Base-by-base conservation (phyloP, 2,329 filamentous ascomycete genomes). In the Nemania sp. region DNA sequence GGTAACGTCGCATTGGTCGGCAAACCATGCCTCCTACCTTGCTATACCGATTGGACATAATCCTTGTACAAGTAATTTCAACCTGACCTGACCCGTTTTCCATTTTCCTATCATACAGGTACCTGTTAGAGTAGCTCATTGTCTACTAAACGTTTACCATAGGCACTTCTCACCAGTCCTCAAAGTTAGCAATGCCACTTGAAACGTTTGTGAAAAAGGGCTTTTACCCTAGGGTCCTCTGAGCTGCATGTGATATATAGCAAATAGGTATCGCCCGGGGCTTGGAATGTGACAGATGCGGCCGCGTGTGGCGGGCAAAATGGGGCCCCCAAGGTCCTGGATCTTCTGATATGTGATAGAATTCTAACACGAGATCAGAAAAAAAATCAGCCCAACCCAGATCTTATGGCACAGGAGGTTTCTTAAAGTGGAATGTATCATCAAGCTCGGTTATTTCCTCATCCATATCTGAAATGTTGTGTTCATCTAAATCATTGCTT, bases 351-450 rank as follows among this genome's bases (percentile, higher is more conserved):
- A 70, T 71, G 67, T 71, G 68, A 72, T 60, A 66, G 67, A 71
- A 59, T 57, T 45, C 32, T 26, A 64, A 60, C 27, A 62, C 58
- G 43, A 55, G 29, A 24, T 47, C 55, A 35, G 45, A 27, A 10
- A 51, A 27, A 10, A 51, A 62, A 52, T 26, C 26, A 55, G 47
- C 55, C 27, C 32, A 35, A 27, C 26, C 56, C 29, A 24, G 49
- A 45, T 58, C 45, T 64, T 52, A 69, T 58, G 41, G 49, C 24
- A 66, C 20, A 29, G 73, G 65, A 38, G 72, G 60, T 51, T 74
- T 76, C 60, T 80, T 83, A 77, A 85, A 84, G 56, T 82, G 78
- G 69, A 86, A 87, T 5, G 84, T 86, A 70, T 87, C 85, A 63
- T 86, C 84, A 56, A 84, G 72, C 53, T 82, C 81, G 71, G 81